phyloP scores from a whole-genome alignment of 2,329 filamentous ascomycete species.

The Ceratocystis colombiana region DNA sequence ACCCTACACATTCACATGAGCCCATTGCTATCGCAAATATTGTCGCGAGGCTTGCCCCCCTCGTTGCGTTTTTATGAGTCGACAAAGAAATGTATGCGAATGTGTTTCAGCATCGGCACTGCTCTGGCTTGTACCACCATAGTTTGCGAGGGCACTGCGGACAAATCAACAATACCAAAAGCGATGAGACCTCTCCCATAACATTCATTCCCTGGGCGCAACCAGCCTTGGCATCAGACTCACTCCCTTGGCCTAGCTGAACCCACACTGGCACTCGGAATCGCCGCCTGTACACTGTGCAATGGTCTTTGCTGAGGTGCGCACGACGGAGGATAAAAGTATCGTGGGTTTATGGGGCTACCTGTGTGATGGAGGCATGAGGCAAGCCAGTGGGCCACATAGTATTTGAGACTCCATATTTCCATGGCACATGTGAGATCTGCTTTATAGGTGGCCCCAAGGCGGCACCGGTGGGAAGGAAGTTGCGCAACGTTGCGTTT shows the following conservation, averaged over 20 bases:
- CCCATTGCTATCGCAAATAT: conserved; percentile 35
- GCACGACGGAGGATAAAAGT: conserved; percentile 43
- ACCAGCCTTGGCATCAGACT: conserved; percentile 45
- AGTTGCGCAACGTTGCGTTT: conserved; percentile 37
- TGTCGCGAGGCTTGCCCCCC: conserved; percentile 38
- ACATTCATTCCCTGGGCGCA: conserved; percentile 53
- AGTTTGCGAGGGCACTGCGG: conserved; percentile 36
- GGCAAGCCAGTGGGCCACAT: conserved; percentile 48
- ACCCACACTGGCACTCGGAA: conserved; percentile 42
- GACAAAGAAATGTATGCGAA: conserved; percentile 32
- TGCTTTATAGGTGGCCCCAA: conserved; percentile 54
- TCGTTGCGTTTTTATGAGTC: conserved; percentile 33
- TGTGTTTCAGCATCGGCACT: conserved; percentile 37
- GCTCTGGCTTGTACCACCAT: conserved; percentile 43
- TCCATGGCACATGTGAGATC: conserved; percentile 50
- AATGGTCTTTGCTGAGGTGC: conserved; percentile 46
- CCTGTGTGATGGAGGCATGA: conserved; percentile 36
- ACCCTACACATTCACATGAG: conserved; percentile 22
- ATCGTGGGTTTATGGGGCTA: conserved; percentile 45
- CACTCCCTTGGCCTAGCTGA: conserved; percentile 42
- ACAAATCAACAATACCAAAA: conserved; percentile 39
- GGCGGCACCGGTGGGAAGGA: conserved; percentile 47
- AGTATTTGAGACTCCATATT: conserved; percentile 54
- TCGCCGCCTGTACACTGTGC: conserved; percentile 45
- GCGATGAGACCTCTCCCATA: conserved; percentile 45